These are phyloP conservation scores for Tetraselmis striata DNA, from an alignment of 139 green algal species.

Conservation along the genomic window DNA sequence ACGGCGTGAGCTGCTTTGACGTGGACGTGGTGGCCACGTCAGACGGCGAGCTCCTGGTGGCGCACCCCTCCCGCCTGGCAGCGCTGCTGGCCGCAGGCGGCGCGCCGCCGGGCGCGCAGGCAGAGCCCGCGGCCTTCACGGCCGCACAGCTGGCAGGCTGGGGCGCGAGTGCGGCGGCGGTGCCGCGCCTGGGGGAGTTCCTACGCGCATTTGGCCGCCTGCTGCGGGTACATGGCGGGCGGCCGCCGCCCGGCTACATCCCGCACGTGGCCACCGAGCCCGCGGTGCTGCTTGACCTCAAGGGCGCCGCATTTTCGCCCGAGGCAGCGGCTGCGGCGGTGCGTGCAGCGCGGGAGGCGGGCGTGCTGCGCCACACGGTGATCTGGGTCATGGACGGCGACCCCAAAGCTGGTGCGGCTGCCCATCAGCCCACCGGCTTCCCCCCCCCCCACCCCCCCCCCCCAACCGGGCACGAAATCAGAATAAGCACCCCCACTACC, in stretches of 20 bases:
- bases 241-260: background rate
- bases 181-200: constrained; percentile 8
- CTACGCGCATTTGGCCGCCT: background rate
- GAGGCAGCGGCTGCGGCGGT: background rate
- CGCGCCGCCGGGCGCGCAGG: background rate
- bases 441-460: too few relatives aligned
- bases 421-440: too few relatives aligned
- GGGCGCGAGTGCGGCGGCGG: background rate
- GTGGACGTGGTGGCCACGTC: constrained; percentile 22
- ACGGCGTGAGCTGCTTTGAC: constrained; percentile 26
- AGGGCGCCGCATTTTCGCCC: constrained; percentile 16
- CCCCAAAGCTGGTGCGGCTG: background rate
- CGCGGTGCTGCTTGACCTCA: constrained; percentile 26
- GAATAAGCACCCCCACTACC: too few relatives aligned
- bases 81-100: background rate
- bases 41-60: constrained; percentile 20
- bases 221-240: background rate
- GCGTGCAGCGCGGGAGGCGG: background rate
- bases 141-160: background rate
- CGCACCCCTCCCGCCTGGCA: constrained; percentile 13
- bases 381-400: background rate
- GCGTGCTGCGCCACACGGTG: background rate
- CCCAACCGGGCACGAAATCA: too few relatives aligned
- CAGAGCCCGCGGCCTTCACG: background rate
- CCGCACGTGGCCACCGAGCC: constrained; percentile 12